phyloP scores from a whole-genome alignment of 139 green algal genomes.

The Medakamo hakoo region DNA sequence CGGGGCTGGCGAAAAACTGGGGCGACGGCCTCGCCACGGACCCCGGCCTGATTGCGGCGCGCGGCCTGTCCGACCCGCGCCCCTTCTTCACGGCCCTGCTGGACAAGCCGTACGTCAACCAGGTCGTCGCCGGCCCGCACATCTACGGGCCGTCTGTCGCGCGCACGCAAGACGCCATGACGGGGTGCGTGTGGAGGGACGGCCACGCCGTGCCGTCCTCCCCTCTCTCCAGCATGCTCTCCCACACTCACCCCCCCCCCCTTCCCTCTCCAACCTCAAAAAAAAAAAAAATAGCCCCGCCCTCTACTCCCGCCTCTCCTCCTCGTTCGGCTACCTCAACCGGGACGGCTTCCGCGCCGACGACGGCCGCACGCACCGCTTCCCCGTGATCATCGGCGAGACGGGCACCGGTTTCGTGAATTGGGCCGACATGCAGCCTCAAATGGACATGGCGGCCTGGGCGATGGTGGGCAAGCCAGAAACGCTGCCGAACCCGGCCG shows the following conservation, averaged over 20 bases:
- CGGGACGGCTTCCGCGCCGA: constrained; percentile 19
- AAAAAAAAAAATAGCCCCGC: too few relatives aligned
- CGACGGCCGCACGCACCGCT: constrained; percentile 12
- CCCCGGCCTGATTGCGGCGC: neutral
- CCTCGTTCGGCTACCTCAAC: constrained; percentile 21
- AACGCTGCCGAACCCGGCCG: too few relatives aligned
- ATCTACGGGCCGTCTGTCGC: constrained; percentile 20
- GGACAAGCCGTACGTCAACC: constrained; percentile 21
- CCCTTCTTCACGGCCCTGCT: constrained; percentile 30
- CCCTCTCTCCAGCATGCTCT: neutral
- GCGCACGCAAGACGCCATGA: neutral
- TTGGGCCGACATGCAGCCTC: constrained; percentile 2
- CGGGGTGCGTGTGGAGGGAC: too few relatives aligned
- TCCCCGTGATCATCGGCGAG: constrained; percentile 26
- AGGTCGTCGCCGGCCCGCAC: constrained; percentile 23
- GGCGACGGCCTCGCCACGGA: constrained; percentile 14
- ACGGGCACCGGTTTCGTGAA: constrained; percentile 15
- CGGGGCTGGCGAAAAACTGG: constrained; percentile 12
- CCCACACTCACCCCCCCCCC: neutral
- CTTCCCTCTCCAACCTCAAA: neutral
- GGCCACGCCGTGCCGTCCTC: too few relatives aligned
- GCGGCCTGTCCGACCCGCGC: constrained; percentile 18
- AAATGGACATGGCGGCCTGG: constrained; percentile 5
- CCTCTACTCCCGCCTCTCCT: constrained; percentile 6
- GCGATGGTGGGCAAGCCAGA: neutral